phyloP scores from a whole-genome alignment of 305 asterid species.

The Striga hermonthica region DNA sequence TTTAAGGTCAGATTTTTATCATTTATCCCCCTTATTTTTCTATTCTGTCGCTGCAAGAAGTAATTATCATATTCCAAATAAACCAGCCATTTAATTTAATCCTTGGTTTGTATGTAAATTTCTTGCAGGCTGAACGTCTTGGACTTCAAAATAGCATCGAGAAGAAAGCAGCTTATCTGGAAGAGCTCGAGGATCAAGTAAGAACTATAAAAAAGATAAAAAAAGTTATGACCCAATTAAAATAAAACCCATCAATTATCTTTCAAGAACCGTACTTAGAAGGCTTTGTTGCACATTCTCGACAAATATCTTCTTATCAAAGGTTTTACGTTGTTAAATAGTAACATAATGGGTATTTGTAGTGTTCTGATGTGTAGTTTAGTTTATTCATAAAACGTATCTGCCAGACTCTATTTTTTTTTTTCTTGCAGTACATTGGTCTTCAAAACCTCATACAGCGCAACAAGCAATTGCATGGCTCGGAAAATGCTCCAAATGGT shows the following conservation, averaged over 20 bases:
- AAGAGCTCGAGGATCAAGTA: constrained; percentile 95
- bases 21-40: neutral
- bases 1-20: constrained; percentile 57
- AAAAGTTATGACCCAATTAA: no score
- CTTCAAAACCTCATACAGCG: constrained; percentile 84
- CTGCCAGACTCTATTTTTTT: neutral
- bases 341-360: no score
- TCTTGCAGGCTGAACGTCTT: constrained; percentile 67
- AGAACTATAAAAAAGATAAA: constrained; percentile 28
- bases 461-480: constrained; percentile 70
- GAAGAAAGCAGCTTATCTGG: constrained; percentile 83
- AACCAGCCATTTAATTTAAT: constrained; percentile 18
- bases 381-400: neutral
- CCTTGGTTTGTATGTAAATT: constrained; percentile 12
- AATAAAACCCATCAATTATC: neutral
- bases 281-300: no score
- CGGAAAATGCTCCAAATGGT: constrained; percentile 89
- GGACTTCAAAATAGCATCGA: constrained; percentile 70
- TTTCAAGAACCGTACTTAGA: no score
- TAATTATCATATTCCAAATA: constrained; percentile 17
- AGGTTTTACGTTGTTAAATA: no score
- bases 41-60: neutral
- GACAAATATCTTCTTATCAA: no score
- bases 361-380: neutral
- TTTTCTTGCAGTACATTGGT: constrained; percentile 58